phyloP scores from a whole-genome alignment of 805 yeast species.

The Ogataea nitratoaversa region DNA sequence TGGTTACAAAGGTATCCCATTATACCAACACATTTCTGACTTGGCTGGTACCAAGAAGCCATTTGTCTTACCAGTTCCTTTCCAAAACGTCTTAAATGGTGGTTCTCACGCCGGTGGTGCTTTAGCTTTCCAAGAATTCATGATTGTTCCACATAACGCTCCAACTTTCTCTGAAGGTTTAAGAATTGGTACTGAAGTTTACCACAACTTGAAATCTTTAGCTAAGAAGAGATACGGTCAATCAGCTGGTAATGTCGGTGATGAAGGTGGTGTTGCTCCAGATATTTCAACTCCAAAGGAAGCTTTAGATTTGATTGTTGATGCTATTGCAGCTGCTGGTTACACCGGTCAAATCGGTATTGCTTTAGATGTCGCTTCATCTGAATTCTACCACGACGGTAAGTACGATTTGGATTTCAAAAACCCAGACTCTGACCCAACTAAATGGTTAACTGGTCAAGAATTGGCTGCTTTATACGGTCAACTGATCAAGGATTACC shows the following conservation, averaged over 20 bases:
- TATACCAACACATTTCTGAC: conserved; percentile 86
- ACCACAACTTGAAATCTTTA: conserved; percentile 91
- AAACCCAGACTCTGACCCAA: conserved; percentile 87
- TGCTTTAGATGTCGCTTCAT: conserved; percentile 95
- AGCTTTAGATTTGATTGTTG: conserved; percentile 91
- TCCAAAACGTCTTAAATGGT: conserved; percentile 99
- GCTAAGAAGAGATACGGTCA: conserved; percentile 96
- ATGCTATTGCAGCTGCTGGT: conserved; percentile 90
- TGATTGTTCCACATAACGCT: conserved; percentile 96
- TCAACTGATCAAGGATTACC: conserved; percentile 80
- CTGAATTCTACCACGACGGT: conserved; percentile 96
- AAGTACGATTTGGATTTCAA: conserved; percentile 97
- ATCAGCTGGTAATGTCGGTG: conserved; percentile 99
- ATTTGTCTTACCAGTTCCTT: conserved; percentile 96
- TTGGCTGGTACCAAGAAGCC: conserved; percentile 73
- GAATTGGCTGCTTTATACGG: conserved; percentile 83
- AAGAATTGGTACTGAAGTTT: conserved; percentile 96
- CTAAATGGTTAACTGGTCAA: conserved; percentile 88
- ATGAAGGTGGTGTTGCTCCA: conserved; percentile 99
- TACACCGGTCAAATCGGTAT: conserved; percentile 89
- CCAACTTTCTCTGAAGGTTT: conserved; percentile 89
- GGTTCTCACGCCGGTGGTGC: conserved; percentile 99
- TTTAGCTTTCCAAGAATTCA: conserved; percentile 98
- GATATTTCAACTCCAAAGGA: conserved; percentile 91
- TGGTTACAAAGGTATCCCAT: conserved; percentile 89